Conservation (phyloP, 1,284 basidiomycete genomes). For the Boletus chippewaensis region DNA sequence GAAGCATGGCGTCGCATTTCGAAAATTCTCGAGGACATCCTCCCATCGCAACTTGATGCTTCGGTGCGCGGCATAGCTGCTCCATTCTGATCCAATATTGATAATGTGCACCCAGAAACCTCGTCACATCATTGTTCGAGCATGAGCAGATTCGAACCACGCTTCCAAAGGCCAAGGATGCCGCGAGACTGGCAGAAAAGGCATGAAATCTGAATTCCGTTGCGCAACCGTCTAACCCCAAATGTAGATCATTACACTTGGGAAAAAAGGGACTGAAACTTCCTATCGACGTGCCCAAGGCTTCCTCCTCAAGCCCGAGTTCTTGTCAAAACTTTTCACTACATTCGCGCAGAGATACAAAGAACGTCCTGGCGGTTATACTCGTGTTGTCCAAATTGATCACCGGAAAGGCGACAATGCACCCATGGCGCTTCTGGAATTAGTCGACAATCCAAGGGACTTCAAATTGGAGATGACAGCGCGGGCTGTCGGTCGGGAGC, state of each 20-base stretch:
- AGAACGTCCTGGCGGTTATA: constrained; percentile 88
- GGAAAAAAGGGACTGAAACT: constrained; percentile 71
- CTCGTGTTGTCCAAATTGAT: constrained; percentile 88
- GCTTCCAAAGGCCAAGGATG: constrained; percentile 90
- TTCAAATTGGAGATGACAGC: constrained; percentile 83
- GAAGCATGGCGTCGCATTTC: constrained; percentile 89
- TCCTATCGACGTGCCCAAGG: constrained; percentile 61
- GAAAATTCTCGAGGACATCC: constrained; percentile 82
- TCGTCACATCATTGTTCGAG: constrained; percentile 91
- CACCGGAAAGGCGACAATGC: constrained; percentile 90
- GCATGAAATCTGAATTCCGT: constrained; percentile 34
- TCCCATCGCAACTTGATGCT: constrained; percentile 86
- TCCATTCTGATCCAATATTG: constrained; percentile 1
- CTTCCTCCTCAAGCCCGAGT: constrained; percentile 66
- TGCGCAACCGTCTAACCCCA: constrained; percentile 10
- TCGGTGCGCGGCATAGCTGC: constrained; percentile 46
- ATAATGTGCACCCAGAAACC: constrained; percentile 53
- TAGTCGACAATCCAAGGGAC: constrained; percentile 92
- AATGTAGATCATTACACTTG: constrained; percentile 79
- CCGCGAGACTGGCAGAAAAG: constrained; percentile 91
- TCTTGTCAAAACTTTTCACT: constrained; percentile 78
- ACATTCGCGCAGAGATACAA: constrained; percentile 80
- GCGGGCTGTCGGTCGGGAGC: constrained; percentile 75
- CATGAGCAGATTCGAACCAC: constrained; percentile 98
- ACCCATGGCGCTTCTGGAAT: constrained; percentile 84